Percentiles rank a stretch among this genome's conserved stretches.
These are phyloP conservation scores for Neonectria punicea DNA, from an alignment of 2,329 filamentous ascomycete genomes.

Conservation along the genomic window DNA sequence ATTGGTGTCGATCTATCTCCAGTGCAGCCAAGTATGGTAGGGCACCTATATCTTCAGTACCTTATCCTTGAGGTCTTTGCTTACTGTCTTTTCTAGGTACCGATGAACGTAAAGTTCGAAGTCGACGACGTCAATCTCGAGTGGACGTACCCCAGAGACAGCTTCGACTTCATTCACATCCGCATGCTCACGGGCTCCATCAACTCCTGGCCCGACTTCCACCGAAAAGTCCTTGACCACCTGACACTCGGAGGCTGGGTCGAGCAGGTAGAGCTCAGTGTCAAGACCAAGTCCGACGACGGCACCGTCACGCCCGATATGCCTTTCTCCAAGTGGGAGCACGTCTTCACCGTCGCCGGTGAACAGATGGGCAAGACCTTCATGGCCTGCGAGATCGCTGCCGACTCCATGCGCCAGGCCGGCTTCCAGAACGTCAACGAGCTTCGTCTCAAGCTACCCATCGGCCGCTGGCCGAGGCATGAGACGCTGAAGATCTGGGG, in stretches of 20 bases:
- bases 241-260: neutral
- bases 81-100: neutral
- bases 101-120: neutral
- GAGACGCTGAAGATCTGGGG: constrained; percentile 29
- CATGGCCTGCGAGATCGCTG: constrained; percentile 21
- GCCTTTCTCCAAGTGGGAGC: constrained; percentile 29
- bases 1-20: constrained; percentile 4
- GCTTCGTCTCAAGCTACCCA: constrained; percentile 14
- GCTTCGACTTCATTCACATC: constrained; percentile 19
- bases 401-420: constrained; percentile 26
- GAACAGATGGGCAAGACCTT: constrained; percentile 27
- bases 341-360: constrained; percentile 17
- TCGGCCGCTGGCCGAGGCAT: constrained; percentile 41
- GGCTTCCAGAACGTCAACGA: constrained; percentile 29
- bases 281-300: constrained; percentile 35
- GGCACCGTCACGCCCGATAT: constrained; percentile 30
- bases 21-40: constrained; percentile 2
- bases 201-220: neutral
- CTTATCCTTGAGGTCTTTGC: neutral
- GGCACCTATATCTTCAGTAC: neutral
- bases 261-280: constrained; percentile 5
- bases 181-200: neutral
- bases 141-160: constrained; percentile 15
- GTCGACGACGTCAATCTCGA: constrained; percentile 18
- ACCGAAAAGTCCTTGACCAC: neutral